These are phyloP conservation scores for Leccinum variicolor DNA, from an alignment of 768 basidiomycete genomes.

Conservation along the genomic window DNA sequence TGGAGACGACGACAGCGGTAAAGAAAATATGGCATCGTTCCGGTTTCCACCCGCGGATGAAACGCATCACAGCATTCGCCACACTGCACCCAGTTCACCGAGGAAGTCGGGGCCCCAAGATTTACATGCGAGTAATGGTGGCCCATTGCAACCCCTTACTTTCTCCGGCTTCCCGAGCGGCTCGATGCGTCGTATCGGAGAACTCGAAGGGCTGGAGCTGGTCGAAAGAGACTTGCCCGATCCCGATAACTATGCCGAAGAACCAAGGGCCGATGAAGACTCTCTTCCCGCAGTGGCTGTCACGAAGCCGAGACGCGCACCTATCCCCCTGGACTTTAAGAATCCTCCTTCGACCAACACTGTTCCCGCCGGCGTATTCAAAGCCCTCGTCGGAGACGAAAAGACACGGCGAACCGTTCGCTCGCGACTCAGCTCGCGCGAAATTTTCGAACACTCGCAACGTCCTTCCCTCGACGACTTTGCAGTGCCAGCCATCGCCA, in stretches of 20 bases:
- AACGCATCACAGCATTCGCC: conserved; percentile 48
- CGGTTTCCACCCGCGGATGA: conserved; percentile 61
- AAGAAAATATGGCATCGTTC: conserved; percentile 69
- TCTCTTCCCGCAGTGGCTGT: conserved; percentile 12
- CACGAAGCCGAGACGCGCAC: conserved; percentile 57
- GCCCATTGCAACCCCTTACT: conserved; percentile 48
- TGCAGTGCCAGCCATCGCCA: conserved; percentile 61
- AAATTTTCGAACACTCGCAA: conserved; percentile 65
- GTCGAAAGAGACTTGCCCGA: conserved; percentile 9
- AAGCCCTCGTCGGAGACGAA: conserved; percentile 69
- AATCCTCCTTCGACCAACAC: conserved; percentile 65
- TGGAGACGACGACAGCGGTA: conserved; percentile 47
- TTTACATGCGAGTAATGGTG: conserved; percentile 12
- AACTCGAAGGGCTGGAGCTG: conserved; percentile 7
- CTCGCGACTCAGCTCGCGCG: conserved; percentile 71
- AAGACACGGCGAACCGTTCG: conserved; percentile 69
- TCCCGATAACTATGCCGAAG: conserved; percentile 5
- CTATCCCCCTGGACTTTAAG: conserved; percentile 77
- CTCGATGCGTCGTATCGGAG: conserved; percentile 24
- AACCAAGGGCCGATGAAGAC: conserved; percentile 14
- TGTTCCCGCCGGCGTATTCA: conserved; percentile 83
- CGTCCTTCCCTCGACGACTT: conserved; percentile 77
- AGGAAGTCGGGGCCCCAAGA: conserved; percentile 28
- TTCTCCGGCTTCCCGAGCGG: conserved; percentile 58
- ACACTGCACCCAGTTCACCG: conserved; percentile 41